Conservation (phyloP, 192 early-diverging fungal species). For the Backusella australiensis region DNA sequence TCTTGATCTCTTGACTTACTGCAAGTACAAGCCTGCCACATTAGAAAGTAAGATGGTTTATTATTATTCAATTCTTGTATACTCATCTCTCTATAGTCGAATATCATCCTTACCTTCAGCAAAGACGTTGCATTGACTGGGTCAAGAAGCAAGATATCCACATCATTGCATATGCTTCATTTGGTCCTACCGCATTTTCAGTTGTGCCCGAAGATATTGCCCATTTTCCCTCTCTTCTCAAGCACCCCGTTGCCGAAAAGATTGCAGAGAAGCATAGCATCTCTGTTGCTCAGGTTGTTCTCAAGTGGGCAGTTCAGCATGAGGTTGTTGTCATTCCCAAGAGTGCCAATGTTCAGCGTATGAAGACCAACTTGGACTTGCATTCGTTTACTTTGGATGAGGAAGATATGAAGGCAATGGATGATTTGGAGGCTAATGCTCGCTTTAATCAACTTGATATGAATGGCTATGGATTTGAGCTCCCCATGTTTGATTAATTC, state of each 20-base stretch:
- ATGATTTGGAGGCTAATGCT: conserved; percentile 37
- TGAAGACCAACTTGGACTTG: conserved; percentile 55
- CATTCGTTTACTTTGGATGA: conserved; percentile 42
- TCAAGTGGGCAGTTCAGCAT: conserved; percentile 68
- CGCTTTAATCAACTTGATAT: conserved; percentile 51
- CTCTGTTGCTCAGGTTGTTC: conserved; percentile 55
- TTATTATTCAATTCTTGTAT: neutral
- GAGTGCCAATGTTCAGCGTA: conserved; percentile 48
- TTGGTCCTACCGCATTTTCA: conserved; percentile 49
- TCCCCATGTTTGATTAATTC: conserved; percentile 47
- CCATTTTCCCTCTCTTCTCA: conserved; percentile 40
- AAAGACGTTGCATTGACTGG: conserved; percentile 61
- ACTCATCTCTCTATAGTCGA: conserved; percentile 44
- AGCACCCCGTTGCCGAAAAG: conserved; percentile 41
- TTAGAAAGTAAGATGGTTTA: conserved; percentile 45
- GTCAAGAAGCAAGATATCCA: conserved; percentile 52
- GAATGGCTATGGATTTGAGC: conserved; percentile 38
- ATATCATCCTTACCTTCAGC: conserved; percentile 71
- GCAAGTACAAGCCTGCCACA: conserved; percentile 63
- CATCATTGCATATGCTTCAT: conserved; percentile 72
- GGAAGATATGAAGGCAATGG: conserved; percentile 50
- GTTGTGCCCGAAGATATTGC: conserved; percentile 18
- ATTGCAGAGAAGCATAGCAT: conserved; percentile 53
- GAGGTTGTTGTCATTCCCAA: conserved; percentile 71
- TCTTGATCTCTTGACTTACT: conserved; percentile 57